phyloP scores from a whole-genome alignment of 2,329 filamentous ascomycete genomes.

The Bisporella sp. region DNA sequence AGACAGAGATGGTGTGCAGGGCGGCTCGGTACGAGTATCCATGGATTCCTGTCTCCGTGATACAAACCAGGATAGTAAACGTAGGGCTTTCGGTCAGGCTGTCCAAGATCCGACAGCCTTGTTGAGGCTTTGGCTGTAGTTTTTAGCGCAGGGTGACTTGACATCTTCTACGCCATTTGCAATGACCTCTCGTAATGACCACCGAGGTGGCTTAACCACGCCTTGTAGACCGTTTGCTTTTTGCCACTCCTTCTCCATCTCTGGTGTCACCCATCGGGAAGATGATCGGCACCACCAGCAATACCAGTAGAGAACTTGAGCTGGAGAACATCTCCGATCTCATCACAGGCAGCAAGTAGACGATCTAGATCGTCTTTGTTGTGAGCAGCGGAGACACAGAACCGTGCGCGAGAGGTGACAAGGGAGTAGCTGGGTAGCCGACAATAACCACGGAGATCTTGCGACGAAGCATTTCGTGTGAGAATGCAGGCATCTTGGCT shows the following conservation, averaged over 20 bases:
- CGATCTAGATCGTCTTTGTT: conserved; percentile 98
- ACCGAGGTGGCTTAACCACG: conserved; percentile 52
- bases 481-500: conserved; percentile 98
- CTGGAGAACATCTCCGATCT: conserved; percentile 86
- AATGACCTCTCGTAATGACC: conserved; percentile 67
- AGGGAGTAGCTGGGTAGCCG: conserved; percentile 95
- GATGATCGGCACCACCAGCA: conserved; percentile 75
- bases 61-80: neutral
- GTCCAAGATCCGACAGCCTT: conserved; percentile 2
- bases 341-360: conserved; percentile 80
- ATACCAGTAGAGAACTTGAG: conserved; percentile 96
- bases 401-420: conserved; percentile 88
- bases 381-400: conserved; percentile 93
- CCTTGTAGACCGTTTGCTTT: conserved; percentile 45
- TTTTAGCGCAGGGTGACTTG: conserved; percentile 53
- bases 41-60: too few relatives aligned
- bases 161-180: conserved; percentile 61
- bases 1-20: neutral
- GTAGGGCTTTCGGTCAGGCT: neutral
- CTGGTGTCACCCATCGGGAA: conserved; percentile 65
- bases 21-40: neutral
- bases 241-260: conserved; percentile 65
- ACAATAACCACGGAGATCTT: conserved; percentile 98
- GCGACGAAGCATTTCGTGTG: conserved; percentile 94
- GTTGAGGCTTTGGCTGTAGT: neutral